Evolutionary conservation across 441 rosid species (phyloP).

Genomic region (Adansonia gregorii): DNA sequence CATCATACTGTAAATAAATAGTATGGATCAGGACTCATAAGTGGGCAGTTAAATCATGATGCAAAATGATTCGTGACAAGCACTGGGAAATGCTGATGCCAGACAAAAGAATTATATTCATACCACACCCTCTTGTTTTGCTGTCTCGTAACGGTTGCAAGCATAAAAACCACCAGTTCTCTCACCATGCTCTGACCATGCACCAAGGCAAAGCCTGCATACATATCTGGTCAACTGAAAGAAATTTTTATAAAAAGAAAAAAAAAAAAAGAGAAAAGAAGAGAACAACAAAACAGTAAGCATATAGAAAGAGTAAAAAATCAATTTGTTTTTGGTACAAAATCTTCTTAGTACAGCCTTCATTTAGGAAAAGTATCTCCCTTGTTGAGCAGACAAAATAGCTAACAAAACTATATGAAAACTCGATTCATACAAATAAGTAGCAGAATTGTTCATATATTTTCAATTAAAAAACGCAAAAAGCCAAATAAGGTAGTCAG

Average conservation of each 20-base stretch:
- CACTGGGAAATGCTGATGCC: conserved; percentile 1
- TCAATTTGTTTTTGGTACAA: not conserved
- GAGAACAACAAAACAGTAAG: not conserved
- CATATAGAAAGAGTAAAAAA: not conserved
- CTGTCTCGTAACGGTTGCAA: conserved; percentile 78
- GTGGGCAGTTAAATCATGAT: conserved; percentile 14
- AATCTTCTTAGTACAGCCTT: not conserved
- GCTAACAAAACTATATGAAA: conserved; percentile 13
- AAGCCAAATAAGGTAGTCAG: not conserved
- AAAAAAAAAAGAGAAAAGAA: not conserved
- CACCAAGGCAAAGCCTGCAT: conserved; percentile 80
- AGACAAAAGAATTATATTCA: conserved; percentile 24
- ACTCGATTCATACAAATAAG: not conserved
- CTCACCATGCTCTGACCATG: conserved; percentile 82
- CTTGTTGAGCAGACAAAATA: not conserved
- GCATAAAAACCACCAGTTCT: conserved; percentile 84
- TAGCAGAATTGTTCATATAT: not conserved
- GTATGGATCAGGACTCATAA: not conserved
- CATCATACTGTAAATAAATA: conserved; percentile 56
- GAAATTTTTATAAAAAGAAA: not conserved
- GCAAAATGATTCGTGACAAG: not conserved
- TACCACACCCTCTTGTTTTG: conserved; percentile 79
- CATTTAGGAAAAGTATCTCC: not conserved
- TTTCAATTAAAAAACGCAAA: not conserved
- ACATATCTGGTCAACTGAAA: conserved; percentile 29